These are phyloP conservation scores for Annulohypoxylon bovei DNA, from an alignment of 495 filamentous ascomycete genomes.

Conservation along the genomic window DNA sequence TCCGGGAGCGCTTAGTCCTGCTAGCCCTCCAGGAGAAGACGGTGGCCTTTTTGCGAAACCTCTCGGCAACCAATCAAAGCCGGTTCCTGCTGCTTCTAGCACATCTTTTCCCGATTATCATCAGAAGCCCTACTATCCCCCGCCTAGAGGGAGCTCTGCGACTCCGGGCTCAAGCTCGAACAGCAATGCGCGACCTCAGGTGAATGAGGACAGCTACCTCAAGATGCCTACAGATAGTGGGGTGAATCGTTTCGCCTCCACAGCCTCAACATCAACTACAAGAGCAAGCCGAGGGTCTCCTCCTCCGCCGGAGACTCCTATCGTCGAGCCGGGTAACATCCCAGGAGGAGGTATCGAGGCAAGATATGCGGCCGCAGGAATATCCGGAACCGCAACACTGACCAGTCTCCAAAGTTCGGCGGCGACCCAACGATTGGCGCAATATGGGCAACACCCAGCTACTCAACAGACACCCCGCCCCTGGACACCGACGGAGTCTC, in stretches of 20 bases:
- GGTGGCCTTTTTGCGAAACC: constrained; percentile 74
- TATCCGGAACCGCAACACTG: constrained; percentile 83
- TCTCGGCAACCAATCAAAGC: constrained; percentile 50
- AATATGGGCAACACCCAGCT: constrained; percentile 66
- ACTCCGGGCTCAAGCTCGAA: constrained; percentile 56
- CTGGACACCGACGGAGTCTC: constrained; percentile 96
- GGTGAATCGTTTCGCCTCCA: constrained; percentile 84
- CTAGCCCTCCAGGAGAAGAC: constrained; percentile 74
- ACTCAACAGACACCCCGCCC: constrained; percentile 70
- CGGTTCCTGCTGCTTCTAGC: constrained; percentile 43
- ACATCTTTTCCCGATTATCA: constrained; percentile 58
- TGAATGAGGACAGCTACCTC: constrained; percentile 36
- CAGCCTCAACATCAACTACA: constrained; percentile 92
- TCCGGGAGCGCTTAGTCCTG: constrained; percentile 68
- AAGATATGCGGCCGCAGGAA: constrained; percentile 86
- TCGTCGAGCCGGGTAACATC: constrained; percentile 73
- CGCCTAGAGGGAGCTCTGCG: constrained; percentile 57
- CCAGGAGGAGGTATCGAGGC: constrained; percentile 86
- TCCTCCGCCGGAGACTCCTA: constrained; percentile 94
- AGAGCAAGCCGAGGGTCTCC: constrained; percentile 91
- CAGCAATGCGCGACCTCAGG: constrained; percentile 44
- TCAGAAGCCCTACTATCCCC: constrained; percentile 61
- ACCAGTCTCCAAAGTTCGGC: constrained; percentile 82
- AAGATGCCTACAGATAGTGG: constrained; percentile 53
- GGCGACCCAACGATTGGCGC: constrained; percentile 78